Percentiles rank a stretch among this genome's conserved stretches.
Conservation (phyloP, 768 basidiomycete species). For the Auricularia sp. region DNA sequence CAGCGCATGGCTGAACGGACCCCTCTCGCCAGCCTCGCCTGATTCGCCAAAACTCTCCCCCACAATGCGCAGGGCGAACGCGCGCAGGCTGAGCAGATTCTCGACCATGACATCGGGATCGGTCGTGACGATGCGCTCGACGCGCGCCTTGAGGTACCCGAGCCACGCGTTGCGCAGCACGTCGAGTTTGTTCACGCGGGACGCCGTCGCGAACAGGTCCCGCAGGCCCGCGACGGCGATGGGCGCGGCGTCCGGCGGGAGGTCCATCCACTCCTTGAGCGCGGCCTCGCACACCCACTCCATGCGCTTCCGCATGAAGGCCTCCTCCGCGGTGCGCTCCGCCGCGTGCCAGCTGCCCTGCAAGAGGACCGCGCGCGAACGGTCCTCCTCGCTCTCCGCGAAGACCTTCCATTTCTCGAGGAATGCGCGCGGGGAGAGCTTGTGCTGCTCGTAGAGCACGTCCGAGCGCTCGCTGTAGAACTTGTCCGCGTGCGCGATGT, state of each 20-base stretch:
- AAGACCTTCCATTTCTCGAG: conserved; percentile 37
- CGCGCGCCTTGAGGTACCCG: conserved; percentile 33
- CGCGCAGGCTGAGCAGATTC: conserved; percentile 57
- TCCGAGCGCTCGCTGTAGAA: conserved; percentile 49
- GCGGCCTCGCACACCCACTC: conserved; percentile 36
- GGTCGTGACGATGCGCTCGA: conserved; percentile 58
- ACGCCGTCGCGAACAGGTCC: conserved; percentile 52
- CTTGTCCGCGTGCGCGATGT: conserved; percentile 36
- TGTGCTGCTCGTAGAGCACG: conserved; percentile 22
- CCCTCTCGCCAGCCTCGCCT: neutral
- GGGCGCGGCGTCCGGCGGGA: conserved; percentile 4
- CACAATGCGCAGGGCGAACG: conserved; percentile 42
- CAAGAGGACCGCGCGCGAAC: conserved; percentile 41
- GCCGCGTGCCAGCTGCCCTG: conserved; percentile 40
- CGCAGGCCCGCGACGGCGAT: conserved; percentile 34
- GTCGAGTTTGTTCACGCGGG: conserved; percentile 43
- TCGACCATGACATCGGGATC: conserved; percentile 62
- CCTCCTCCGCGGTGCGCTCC: conserved; percentile 42
- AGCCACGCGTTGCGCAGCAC: conserved; percentile 41
- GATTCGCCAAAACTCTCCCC: conserved; percentile 38
- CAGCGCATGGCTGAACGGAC: neutral
- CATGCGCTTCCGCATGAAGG: conserved; percentile 35
- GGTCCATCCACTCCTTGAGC: conserved; percentile 9
- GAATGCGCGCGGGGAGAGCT: conserved; percentile 36
- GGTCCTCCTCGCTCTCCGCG: conserved; percentile 46